Percentiles rank a stretch among this genome's conserved stretches.
phyloP scores from a whole-genome alignment of 176 grass and related monocot species.

The Guadua angustifolia region DNA sequence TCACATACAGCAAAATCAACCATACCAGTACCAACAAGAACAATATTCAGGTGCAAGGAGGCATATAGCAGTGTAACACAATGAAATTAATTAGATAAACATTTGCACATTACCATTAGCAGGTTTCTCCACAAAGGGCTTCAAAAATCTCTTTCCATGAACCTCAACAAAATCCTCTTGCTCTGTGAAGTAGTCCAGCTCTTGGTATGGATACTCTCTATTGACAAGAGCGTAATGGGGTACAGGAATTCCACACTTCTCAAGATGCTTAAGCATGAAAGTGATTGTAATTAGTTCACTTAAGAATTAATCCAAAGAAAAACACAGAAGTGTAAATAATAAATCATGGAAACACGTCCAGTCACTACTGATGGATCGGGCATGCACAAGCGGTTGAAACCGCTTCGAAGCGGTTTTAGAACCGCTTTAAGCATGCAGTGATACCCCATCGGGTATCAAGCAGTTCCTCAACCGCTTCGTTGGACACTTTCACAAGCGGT shows the following conservation, averaged over 20 bases:
- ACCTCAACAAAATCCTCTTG: constrained; percentile 99
- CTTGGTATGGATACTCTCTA: constrained; percentile 95
- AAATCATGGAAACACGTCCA: constrained; percentile 10
- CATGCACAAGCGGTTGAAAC: no score
- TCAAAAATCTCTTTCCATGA: constrained; percentile 82
- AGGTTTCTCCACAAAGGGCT: constrained; percentile 99
- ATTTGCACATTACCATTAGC: constrained; percentile 66
- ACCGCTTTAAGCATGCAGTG: no score
- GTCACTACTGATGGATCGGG: no score
- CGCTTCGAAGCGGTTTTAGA: no score
- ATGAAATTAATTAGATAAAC: constrained; percentile 23
- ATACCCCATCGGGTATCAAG: no score
- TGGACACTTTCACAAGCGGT: no score
- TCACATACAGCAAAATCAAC: constrained; percentile 16
- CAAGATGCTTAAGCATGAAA: constrained; percentile 68
- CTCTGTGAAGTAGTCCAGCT: constrained; percentile 86
- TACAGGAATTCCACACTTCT: constrained; percentile 84
- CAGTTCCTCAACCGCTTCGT: no score
- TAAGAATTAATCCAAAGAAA: constrained; percentile 5
- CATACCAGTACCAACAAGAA: constrained; percentile 12
- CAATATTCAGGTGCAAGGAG: neutral
- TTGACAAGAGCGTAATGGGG: constrained; percentile 92
- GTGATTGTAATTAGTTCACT: constrained; percentile 41
- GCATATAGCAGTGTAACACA: neutral
- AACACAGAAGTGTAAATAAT: neutral